Base-by-base conservation (phyloP, 495 filamentous ascomycete species). In the Aspergillus ostianus region DNA sequence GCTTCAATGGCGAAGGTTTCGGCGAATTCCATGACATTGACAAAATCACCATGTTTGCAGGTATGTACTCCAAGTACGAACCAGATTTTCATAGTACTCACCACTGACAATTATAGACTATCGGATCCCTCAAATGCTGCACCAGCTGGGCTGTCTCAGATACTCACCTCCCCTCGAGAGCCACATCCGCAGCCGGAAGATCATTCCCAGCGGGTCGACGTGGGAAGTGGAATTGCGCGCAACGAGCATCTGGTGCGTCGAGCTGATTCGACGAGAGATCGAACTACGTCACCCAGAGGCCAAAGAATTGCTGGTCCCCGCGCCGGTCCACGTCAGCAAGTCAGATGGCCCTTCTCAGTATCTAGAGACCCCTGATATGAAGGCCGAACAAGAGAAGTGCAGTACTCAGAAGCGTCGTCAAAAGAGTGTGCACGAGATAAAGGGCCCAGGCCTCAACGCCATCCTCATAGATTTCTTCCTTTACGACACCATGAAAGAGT, bases 11-110 rank as follows among this genome's bases (percentile, higher is more conserved):
- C 32, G 79, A 88, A 60, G 74, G 82, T 21, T 92, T 86, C 61
- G 94, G 94, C 15, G 73, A 80, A n/a, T 99, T 99, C 67, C 66
- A 86, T 27, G 95, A 99, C 65, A 96, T 99, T 54, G 85, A 92
- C 68, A 89, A 90, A 64, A 89, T 99, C 68, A 99, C 95, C 60
- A 97, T 97, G 90, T 99, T 98, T 75, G 92, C 94, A 58, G 84
- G 83, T 85, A 73, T 49, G 73, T 26, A 17, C 53, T 7, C 47
- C 26, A 21, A 19, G 12, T 21, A 0, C 9, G 15, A 9, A n/a
- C 21, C 15, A 45, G 15, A 19, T 5, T 17, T 61, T 18, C 47
- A 27, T 41, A 7, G 18, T 29, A 23, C 8, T 26, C 29, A 48
- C 47, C 30, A 53, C 57, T 65, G 48, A 68, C 15, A 4, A 12